Base-by-base conservation (phyloP, 2,329 filamentous ascomycete genomes). In the Cordyceps farinosa region DNA sequence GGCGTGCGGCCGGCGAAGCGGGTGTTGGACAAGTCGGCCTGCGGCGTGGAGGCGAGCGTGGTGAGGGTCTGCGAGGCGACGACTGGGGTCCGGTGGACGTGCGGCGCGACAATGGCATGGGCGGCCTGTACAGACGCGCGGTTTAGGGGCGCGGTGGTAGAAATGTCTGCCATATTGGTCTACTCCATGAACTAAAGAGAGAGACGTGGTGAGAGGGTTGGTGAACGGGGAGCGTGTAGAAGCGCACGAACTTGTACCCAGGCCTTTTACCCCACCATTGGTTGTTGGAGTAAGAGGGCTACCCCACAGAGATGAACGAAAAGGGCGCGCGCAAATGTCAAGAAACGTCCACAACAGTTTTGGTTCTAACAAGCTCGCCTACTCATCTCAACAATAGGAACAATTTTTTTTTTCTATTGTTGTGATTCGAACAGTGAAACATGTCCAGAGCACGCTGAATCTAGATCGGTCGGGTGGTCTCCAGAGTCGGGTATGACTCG, bases 21-120 rank as follows among this genome's bases (percentile, higher is more conserved):
- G 4, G 87, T 89, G 15, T 80, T 83, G 51, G 74, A 70, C 0
- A 90, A 78, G 5, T 83, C 80, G 4, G 30, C n/a, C 67, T 90
- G 87, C 8, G 90, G 85, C 29, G 85, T 88, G 2, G 90, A 96
- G 17, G 92, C 92, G 65, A 97, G 80, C 13, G 72, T 74, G 69
- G 89, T 86, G 65, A 98, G 83, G 0, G 91, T 93, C 27, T 82
- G 81, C 76, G 88, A 92, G 63, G 92, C 96, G 9, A 94, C 80
- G 34, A 96, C 86, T 2, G 93, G 92, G 8, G 94, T 98, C 69
- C 80, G 82, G 80, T 97, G 91, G 73, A 98, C 85, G 77, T 91
- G 85, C 1, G 84, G 81, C 70, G 85, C 81, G 74, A 98, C 92
- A 57, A 91, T 82, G 53, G 80, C 76, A 78, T 92, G 89, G 4